Percentiles rank a stretch among this genome's conserved stretches.
phyloP scores from a whole-genome alignment of 2,329 filamentous ascomycete species.

The Fusarium ambrosium region DNA sequence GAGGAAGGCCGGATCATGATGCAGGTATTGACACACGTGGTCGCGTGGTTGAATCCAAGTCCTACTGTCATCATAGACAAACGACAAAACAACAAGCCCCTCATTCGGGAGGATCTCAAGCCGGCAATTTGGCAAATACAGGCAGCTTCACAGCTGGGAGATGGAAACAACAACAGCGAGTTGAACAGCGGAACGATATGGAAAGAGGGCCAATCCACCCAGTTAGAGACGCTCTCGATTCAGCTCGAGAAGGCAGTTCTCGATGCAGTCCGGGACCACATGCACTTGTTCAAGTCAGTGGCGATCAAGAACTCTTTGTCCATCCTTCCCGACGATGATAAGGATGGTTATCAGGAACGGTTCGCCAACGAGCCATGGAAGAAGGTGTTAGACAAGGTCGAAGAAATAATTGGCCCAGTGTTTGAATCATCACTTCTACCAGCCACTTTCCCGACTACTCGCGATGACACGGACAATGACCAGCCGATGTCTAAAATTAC shows the following conservation, averaged over 20 bases:
- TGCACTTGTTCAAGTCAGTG: constrained; percentile 5
- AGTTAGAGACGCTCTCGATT: not conserved
- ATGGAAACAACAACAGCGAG: not conserved
- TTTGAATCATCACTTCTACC: not conserved
- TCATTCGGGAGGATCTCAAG: not conserved
- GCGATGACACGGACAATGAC: not conserved
- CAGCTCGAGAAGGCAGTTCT: constrained; percentile 5
- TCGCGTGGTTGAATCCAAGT: not conserved
- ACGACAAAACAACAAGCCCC: constrained; percentile 12
- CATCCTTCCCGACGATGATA: not conserved
- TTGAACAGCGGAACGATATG: not conserved
- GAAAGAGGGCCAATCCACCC: not conserved
- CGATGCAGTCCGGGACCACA: not conserved
- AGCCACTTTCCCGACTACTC: not conserved
- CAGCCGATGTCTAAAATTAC: not conserved
- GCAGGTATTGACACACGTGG: not conserved
- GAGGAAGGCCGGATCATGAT: not conserved
- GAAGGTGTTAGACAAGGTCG: not conserved
- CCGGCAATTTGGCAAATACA: not conserved
- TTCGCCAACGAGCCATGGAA: constrained; percentile 1
- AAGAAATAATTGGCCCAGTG: not conserved
- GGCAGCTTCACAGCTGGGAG: not conserved
- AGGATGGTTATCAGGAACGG: not conserved
- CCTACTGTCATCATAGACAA: not conserved
- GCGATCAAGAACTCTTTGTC: not conserved